Conservation (phyloP, 2,329 filamentous ascomycete genomes). For the Dryadomyces quercivorus region DNA sequence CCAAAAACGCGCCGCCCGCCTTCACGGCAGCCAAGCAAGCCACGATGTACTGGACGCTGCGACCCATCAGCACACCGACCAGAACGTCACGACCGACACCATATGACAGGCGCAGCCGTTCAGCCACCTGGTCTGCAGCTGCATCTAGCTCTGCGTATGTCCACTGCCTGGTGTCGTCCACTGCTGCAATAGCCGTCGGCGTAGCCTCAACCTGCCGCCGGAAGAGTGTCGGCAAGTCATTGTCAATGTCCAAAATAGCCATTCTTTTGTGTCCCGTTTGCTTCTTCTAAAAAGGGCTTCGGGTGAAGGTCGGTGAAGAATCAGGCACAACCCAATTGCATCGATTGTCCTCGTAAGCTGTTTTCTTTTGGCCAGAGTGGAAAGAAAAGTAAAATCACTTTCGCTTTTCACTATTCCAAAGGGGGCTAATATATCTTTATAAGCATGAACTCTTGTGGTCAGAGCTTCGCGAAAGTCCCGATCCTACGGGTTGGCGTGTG, state of each 20-base stretch:
- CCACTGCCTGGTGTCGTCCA: conserved; percentile 54
- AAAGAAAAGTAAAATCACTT: not conserved
- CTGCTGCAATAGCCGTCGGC: conserved; percentile 57
- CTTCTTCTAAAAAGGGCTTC: not conserved
- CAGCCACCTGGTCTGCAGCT: conserved; percentile 52
- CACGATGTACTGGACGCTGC: conserved; percentile 69
- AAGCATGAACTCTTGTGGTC: too few species aligned
- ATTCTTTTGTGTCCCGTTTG: not conserved
- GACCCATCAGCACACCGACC: conserved; percentile 63
- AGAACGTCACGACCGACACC: conserved; percentile 62
- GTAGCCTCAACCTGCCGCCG: conserved; percentile 54
- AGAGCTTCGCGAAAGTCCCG: too few species aligned
- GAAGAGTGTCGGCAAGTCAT: conserved; percentile 64
- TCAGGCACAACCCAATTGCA: not conserved
- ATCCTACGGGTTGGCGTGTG: not conserved
- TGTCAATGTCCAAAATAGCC: conserved; percentile 48
- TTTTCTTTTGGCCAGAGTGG: not conserved
- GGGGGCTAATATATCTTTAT: too few species aligned
- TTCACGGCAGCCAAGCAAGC: conserved; percentile 66
- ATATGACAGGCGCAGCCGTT: conserved; percentile 45
- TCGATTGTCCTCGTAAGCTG: not conserved
- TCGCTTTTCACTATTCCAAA: too few species aligned
- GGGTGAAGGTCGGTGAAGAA: not conserved
- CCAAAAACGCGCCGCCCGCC: conserved; percentile 68
- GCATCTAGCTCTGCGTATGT: conserved; percentile 63